These are phyloP conservation scores for Cydonia oblonga DNA, from an alignment of 331 rosid species.

Conservation along the genomic window DNA sequence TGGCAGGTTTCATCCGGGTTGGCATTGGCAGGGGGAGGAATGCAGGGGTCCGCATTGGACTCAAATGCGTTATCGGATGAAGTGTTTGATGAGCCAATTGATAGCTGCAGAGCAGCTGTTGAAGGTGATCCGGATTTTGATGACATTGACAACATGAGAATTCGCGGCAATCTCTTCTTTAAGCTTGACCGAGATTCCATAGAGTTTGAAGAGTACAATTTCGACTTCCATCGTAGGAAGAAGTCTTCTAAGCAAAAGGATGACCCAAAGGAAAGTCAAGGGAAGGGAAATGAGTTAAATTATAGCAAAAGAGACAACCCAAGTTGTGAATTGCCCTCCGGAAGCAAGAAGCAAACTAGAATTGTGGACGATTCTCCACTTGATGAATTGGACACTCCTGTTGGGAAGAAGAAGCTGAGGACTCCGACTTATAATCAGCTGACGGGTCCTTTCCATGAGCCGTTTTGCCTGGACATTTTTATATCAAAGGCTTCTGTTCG, in stretches of 20 bases:
- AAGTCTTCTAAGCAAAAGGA: conserved; percentile 37
- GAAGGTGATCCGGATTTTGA: conserved; percentile 53
- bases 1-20: conserved; percentile 65
- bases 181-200: conserved; percentile 70
- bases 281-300: conserved; percentile 3
- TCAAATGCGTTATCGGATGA: conserved; percentile 6
- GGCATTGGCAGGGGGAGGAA: conserved; percentile 48
- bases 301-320: conserved; percentile 16
- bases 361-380: conserved; percentile 11
- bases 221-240: conserved; percentile 53
- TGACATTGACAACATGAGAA: conserved; percentile 64
- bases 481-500: conserved; percentile 77
- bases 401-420: conserved; percentile 50
- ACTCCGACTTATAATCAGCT: conserved; percentile 69
- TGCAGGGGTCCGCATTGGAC: neutral
- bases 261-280: conserved; percentile 9
- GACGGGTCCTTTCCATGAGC: conserved; percentile 70
- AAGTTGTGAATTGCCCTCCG: conserved; percentile 1
- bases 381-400: conserved; percentile 17
- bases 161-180: conserved; percentile 56
- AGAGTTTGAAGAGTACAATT: conserved; percentile 73
- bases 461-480: conserved; percentile 70
- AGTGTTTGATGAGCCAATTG: conserved; percentile 21
- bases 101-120: conserved; percentile 7
- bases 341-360: conserved; percentile 22